phyloP scores from a whole-genome alignment of 768 basidiomycete genomes.

The Amanita rubescens region DNA sequence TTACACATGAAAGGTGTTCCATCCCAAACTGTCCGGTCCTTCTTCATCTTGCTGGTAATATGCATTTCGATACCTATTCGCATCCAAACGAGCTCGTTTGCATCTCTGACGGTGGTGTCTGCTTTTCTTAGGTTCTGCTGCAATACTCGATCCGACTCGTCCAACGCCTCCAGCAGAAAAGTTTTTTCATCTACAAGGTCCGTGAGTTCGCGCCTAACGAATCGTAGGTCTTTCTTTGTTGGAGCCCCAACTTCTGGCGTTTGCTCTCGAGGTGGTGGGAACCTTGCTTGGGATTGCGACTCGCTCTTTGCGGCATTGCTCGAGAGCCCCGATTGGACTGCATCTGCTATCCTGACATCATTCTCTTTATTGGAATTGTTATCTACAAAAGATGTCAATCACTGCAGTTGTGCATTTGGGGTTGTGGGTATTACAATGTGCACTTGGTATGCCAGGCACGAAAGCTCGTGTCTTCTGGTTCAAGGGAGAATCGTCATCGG shows the following conservation, averaged over 20 bases:
- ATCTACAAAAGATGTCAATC: not conserved
- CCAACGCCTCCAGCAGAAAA: conserved; percentile 11
- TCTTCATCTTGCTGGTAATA: conserved; percentile 16
- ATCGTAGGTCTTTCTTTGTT: conserved; percentile 4
- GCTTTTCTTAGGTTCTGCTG: conserved; percentile 5
- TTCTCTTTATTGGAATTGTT: not conserved
- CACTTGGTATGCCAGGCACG: not conserved
- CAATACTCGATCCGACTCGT: conserved; percentile 13
- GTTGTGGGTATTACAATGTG: not conserved
- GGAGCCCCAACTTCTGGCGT: not conserved
- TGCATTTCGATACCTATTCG: conserved; percentile 6
- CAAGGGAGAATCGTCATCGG: not conserved
- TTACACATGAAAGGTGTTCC: conserved; percentile 18
- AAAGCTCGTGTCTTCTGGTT: not conserved
- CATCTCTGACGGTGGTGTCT: conserved; percentile 4
- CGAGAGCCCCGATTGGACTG: not conserved
- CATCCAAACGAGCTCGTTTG: conserved; percentile 13
- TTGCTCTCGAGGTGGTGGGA: not conserved
- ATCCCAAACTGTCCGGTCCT: conserved; percentile 21
- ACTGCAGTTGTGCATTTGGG: not conserved
- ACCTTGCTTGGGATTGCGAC: not conserved
- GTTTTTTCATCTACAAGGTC: not conserved
- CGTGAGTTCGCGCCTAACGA: conserved; percentile 4
- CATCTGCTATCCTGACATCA: not conserved
- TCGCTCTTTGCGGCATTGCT: not conserved